Evolutionary conservation across 441 rosid species (phyloP).

Genomic region (Cnidoscolus chayamansa): DNA sequence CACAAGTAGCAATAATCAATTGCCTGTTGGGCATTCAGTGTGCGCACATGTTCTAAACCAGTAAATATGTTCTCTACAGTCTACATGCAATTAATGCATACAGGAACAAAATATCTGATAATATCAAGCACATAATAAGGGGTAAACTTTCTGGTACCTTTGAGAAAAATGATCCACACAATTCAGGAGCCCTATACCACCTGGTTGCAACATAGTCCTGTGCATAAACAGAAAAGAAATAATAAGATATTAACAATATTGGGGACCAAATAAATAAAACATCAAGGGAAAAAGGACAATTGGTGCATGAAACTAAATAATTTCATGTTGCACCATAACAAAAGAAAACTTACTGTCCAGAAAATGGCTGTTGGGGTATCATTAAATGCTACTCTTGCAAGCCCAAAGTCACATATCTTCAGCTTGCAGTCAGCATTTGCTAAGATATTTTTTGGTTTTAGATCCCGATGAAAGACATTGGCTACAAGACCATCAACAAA

Average conservation of each 20-base stretch:
- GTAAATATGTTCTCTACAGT: neutral
- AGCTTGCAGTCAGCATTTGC: slow-evolving; percentile 97
- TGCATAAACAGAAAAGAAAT: slow-evolving; percentile 17
- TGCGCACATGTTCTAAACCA: neutral
- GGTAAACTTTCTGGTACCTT: slow-evolving; percentile 46
- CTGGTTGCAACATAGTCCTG: slow-evolving; percentile 97
- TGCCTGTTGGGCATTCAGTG: neutral
- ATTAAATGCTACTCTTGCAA: slow-evolving; percentile 91
- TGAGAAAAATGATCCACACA: slow-evolving; percentile 93
- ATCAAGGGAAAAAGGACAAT: neutral
- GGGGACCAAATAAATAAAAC: neutral
- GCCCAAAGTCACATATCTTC: slow-evolving; percentile 96
- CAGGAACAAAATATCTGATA: slow-evolving; percentile 17
- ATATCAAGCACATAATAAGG: slow-evolving; percentile 28
- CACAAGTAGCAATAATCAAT: slow-evolving; percentile 5
- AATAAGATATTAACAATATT: slow-evolving; percentile 1
- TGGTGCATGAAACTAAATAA: too few species aligned
- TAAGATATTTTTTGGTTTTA: slow-evolving; percentile 87
- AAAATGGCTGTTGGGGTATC: slow-evolving; percentile 94
- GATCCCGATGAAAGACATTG: slow-evolving; percentile 92
- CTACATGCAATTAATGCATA: slow-evolving; percentile 2
- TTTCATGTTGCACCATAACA: neutral
- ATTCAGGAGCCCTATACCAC: slow-evolving; percentile 96
- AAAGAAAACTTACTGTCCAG: slow-evolving; percentile 69
- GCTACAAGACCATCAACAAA: slow-evolving; percentile 40